Percentiles rank a stretch among this genome's conserved stretches.
phyloP scores from a whole-genome alignment of 2,329 filamentous ascomycete genomes.

The Aspergillus calidoustus region DNA sequence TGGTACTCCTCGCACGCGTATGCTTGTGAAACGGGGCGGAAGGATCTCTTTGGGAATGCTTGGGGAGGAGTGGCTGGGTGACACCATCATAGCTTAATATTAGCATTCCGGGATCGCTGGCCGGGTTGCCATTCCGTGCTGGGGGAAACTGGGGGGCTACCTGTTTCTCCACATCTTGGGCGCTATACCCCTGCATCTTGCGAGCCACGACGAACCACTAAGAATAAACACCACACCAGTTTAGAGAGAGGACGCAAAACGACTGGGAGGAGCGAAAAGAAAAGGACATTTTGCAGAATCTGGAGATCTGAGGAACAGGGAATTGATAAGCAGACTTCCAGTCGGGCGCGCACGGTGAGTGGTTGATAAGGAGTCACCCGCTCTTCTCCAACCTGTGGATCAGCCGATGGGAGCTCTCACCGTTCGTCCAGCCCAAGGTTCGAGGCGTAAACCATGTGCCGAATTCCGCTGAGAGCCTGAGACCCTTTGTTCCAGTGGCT shows the following conservation, averaged over 20 bases:
- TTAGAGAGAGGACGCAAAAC: background rate
- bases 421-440: background rate
- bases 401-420: background rate
- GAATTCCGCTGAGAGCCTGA: background rate
- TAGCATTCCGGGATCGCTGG: conserved; percentile 1
- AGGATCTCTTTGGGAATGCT: background rate
- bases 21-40: conserved; percentile 9
- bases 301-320: background rate
- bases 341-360: conserved; percentile 3
- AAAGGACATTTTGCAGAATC: conserved; percentile 1
- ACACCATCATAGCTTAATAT: conserved; percentile 7
- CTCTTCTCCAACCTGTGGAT: background rate
- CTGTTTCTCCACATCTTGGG: conserved; percentile 38
- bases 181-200: conserved; percentile 16
- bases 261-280: background rate
- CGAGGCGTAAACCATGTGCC: background rate
- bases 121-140: background rate
- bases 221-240: background rate
- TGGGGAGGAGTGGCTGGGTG: conserved; percentile 23
- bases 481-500: background rate
- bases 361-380: conserved; percentile 10
- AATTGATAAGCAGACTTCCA: conserved; percentile 14
- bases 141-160: conserved; percentile 21
- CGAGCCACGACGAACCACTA: background rate
- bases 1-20: background rate